Conservation (phyloP, 1,284 basidiomycete genomes). For the Boletellus deceptivus region DNA sequence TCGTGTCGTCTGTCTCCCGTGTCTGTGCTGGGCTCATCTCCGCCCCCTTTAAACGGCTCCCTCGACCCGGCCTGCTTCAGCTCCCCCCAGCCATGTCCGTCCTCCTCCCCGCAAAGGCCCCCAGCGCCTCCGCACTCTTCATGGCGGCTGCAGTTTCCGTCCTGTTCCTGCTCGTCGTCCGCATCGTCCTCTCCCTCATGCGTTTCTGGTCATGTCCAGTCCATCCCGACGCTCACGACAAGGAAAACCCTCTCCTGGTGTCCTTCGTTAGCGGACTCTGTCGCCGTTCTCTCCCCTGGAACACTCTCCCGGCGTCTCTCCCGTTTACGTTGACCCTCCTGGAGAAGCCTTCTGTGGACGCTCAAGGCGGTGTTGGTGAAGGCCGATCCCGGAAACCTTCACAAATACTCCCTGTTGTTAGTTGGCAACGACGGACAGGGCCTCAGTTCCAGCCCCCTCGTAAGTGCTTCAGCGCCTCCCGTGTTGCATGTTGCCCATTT, state of each 20-base stretch:
- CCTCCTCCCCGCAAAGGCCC: constrained; percentile 31
- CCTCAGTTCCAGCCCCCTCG: constrained; percentile 34
- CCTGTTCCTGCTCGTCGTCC: constrained; percentile 30
- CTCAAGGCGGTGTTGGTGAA: constrained; percentile 3
- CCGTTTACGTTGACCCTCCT: constrained; percentile 24
- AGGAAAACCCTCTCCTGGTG: constrained; percentile 6
- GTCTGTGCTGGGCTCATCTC: constrained; percentile 27
- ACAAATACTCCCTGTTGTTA: constrained; percentile 17
- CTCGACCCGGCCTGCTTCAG: background rate
- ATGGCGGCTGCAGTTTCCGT: constrained; percentile 31
- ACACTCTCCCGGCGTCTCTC: constrained; percentile 27
- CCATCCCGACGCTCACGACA: constrained; percentile 16
- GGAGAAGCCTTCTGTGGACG: constrained; percentile 22
- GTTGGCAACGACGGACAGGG: constrained; percentile 22
- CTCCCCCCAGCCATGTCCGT: constrained; percentile 26
- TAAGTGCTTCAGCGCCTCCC: constrained; percentile 14
- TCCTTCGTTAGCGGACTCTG: constrained; percentile 12
- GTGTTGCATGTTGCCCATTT: background rate
- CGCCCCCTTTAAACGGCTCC: constrained; percentile 21
- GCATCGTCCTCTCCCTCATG: constrained; percentile 28
- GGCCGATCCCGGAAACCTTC: constrained; percentile 9
- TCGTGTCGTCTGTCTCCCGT: constrained; percentile 10
- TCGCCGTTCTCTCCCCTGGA: constrained; percentile 23
- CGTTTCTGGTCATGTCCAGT: constrained; percentile 29
- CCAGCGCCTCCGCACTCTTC: constrained; percentile 30